Conservation (phyloP, 495 filamentous ascomycete species). For the Penicillium simplicissimum region DNA sequence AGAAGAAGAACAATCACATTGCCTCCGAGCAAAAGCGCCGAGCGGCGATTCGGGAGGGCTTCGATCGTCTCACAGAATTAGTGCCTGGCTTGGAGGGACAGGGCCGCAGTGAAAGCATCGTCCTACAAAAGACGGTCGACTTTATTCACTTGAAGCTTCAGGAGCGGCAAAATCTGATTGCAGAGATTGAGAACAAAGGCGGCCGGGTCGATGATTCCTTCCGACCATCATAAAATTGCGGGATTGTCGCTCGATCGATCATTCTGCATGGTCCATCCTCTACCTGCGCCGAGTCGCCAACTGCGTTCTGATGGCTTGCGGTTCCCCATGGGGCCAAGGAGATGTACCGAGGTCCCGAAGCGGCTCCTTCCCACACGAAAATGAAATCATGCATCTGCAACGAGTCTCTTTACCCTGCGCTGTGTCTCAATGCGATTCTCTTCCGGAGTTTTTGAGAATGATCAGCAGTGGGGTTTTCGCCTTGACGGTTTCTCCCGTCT, state of each 20-base stretch:
- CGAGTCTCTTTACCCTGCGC: constrained; percentile 18
- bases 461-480: not conserved
- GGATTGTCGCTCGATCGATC: not conserved
- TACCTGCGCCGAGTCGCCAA: not conserved
- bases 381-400: constrained; percentile 18
- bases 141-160: constrained; percentile 67
- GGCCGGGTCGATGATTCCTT: constrained; percentile 54
- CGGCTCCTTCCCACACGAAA: constrained; percentile 14
- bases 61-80: constrained; percentile 77
- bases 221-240: constrained; percentile 31
- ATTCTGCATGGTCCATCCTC: constrained; percentile 6
- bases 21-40: constrained; percentile 88
- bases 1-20: constrained; percentile 93
- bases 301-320: constrained; percentile 3
- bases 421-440: not conserved
- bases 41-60: constrained; percentile 81
- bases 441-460: constrained; percentile 2
- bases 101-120: constrained; percentile 80
- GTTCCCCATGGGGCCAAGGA: not conserved
- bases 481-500: not conserved
- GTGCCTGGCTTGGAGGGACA: constrained; percentile 83
- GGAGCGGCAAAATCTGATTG: constrained; percentile 61
- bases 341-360: constrained; percentile 20
- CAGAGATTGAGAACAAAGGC: constrained; percentile 60
- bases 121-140: constrained; percentile 73